Conservation (phyloP, 192 early-diverging fungal genomes). For the Geosiphon pyriformis region DNA sequence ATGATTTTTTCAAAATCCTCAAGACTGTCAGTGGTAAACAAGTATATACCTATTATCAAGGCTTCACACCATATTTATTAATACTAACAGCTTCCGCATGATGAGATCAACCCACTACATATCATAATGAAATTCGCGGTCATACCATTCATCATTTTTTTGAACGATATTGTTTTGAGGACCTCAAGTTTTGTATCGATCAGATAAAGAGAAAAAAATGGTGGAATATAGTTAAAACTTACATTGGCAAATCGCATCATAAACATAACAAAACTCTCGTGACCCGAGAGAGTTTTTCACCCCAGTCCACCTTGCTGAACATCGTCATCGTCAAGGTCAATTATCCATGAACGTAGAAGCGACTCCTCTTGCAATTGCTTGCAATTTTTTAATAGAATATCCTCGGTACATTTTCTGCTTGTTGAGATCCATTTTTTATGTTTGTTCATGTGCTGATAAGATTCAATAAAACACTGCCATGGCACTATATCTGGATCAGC, state of each 20-base stretch:
- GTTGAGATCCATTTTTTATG: constrained; percentile 18
- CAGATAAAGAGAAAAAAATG: no score
- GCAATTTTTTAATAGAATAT: constrained; percentile 19
- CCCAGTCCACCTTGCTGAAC: constrained; percentile 16
- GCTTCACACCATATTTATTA: background rate
- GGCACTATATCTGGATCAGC: background rate
- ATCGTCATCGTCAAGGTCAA: constrained; percentile 18
- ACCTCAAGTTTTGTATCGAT: constrained; percentile 24
- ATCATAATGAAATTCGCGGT: constrained; percentile 22
- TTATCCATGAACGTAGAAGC: constrained; percentile 17
- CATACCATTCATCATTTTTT: constrained; percentile 22
- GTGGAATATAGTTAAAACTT: constrained; percentile 14
- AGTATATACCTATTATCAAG: constrained; percentile 21
- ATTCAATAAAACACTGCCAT: constrained; percentile 14
- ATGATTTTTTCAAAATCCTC: constrained; percentile 19
- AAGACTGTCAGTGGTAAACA: constrained; percentile 25
- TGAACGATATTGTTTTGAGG: constrained; percentile 21
- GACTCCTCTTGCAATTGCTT: constrained; percentile 8
- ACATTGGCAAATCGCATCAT: constrained; percentile 26
- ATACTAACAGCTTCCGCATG: constrained; percentile 24
- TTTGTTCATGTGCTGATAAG: constrained; percentile 12
- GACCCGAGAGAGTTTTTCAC: constrained; percentile 15
- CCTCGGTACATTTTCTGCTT: constrained; percentile 11
- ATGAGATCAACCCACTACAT: constrained; percentile 24
- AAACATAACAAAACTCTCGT: constrained; percentile 15